Percentiles rank a stretch among this genome's conserved stretches.
Conservation (phyloP, 164 flowering plant genomes). For the Chloranthus sessilifolius region DNA sequence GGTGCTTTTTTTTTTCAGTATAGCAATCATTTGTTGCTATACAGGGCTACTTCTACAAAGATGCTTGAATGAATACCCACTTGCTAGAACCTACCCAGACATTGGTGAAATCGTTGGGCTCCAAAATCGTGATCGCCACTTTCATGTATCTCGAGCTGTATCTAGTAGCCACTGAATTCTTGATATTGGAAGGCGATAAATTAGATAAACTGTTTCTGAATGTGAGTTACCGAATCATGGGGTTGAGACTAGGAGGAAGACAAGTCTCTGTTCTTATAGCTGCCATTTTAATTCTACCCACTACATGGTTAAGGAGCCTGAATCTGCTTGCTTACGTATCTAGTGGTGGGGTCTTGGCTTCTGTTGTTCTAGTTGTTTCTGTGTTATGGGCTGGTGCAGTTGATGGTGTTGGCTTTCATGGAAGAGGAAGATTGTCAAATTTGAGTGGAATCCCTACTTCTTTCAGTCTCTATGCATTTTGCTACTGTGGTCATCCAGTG, state of each 20-base stretch:
- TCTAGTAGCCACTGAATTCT: constrained; percentile 56
- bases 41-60: constrained; percentile 46
- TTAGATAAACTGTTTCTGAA: constrained; percentile 51
- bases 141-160: constrained; percentile 60
- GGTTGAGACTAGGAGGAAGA: constrained; percentile 14
- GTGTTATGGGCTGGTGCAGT: constrained; percentile 49
- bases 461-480: constrained; percentile 62
- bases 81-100: constrained; percentile 50
- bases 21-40: constrained; percentile 46
- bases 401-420: constrained; percentile 62
- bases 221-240: constrained; percentile 5
- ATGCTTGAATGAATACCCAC: constrained; percentile 44
- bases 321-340: constrained; percentile 55
- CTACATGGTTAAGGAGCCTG: constrained; percentile 52
- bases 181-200: constrained; percentile 85
- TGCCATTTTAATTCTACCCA: constrained; percentile 58
- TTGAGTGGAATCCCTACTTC: constrained; percentile 65
- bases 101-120: constrained; percentile 67
- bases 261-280: constrained; percentile 38
- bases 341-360: constrained; percentile 67
- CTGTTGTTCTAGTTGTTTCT: constrained; percentile 38
- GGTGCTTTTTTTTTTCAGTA: constrained; percentile 27
- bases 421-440: constrained; percentile 34
- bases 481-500: constrained; percentile 82
- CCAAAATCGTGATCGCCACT: constrained; percentile 29